Percentiles rank a stretch among this genome's conserved stretches.
Evolutionary conservation across 1,284 basidiomycete genomes (phyloP).

Genomic region (Phellinidium pouzarii): DNA sequence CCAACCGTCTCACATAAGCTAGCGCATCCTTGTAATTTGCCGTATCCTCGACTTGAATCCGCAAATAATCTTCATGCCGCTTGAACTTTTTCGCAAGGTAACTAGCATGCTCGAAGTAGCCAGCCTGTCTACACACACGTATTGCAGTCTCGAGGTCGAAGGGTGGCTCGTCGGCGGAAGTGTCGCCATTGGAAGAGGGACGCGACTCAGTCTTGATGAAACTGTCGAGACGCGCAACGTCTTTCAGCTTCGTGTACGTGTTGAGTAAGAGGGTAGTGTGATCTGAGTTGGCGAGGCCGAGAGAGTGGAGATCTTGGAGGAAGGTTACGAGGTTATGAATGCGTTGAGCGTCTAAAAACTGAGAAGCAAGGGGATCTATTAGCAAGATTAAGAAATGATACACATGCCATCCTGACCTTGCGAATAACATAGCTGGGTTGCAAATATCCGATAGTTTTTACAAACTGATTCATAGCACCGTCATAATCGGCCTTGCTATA

Average conservation of each 20-base stretch:
- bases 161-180: conserved; percentile 63
- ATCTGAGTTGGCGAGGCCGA: conserved; percentile 89
- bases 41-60: conserved; percentile 93
- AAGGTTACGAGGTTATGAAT: conserved; percentile 94
- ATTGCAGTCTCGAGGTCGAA: conserved; percentile 98
- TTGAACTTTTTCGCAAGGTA: conserved; percentile 92
- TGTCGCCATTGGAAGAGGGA: conserved; percentile 32
- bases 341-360: conserved; percentile 96
- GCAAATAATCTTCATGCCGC: conserved; percentile 86
- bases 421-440: conserved; percentile 96
- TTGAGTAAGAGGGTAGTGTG: conserved; percentile 95
- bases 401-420: conserved; percentile 49
- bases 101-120: conserved; percentile 91
- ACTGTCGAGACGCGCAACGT: conserved; percentile 79
- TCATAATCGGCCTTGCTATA: conserved; percentile 92
- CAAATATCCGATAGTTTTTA: conserved; percentile 83
- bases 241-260: conserved; percentile 95
- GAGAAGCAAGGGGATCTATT: neutral
- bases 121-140: conserved; percentile 91
- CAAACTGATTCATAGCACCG: conserved; percentile 86
- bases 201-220: conserved; percentile 86
- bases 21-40: conserved; percentile 80
- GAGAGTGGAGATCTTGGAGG: conserved; percentile 88
- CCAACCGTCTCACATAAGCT: conserved; percentile 71
- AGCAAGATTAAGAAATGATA: conserved; percentile 12